Evolutionary conservation across 495 filamentous ascomycete genomes (phyloP).

Genomic region (Amorphotheca resinae): DNA sequence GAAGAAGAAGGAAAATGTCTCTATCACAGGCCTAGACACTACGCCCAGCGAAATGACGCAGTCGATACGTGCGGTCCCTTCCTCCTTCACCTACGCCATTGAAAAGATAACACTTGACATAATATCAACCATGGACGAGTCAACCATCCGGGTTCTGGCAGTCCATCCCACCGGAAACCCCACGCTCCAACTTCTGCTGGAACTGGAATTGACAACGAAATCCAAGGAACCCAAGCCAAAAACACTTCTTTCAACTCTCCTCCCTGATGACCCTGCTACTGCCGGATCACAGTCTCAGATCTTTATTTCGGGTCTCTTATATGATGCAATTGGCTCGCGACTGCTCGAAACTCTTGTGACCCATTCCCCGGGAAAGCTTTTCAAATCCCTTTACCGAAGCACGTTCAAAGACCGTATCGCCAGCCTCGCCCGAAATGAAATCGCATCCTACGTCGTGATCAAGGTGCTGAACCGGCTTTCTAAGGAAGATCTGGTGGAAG

Average conservation of each 20-base stretch:
- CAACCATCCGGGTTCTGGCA: slow-evolving; percentile 65
- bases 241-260: slow-evolving; percentile 46
- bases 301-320: slow-evolving; percentile 78
- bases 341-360: slow-evolving; percentile 75
- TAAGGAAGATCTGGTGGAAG: slow-evolving; percentile 67
- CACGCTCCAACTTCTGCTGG: slow-evolving; percentile 72
- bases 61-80: slow-evolving; percentile 50
- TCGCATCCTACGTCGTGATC: slow-evolving; percentile 73
- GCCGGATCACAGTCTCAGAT: slow-evolving; percentile 44
- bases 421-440: slow-evolving; percentile 72
- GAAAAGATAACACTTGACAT: slow-evolving; percentile 69
- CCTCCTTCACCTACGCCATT: slow-evolving; percentile 59
- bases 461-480: slow-evolving; percentile 68
- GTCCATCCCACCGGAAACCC: slow-evolving; percentile 84
- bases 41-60: slow-evolving; percentile 25
- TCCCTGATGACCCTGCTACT: slow-evolving; percentile 50
- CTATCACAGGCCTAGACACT: slow-evolving; percentile 29
- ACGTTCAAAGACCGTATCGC: slow-evolving; percentile 65
- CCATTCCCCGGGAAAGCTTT: slow-evolving; percentile 70
- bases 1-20: slow-evolving; percentile 78
- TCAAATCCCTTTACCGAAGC: slow-evolving; percentile 68
- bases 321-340: slow-evolving; percentile 79
- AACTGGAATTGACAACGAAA: slow-evolving; percentile 62
- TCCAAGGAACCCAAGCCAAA: slow-evolving; percentile 16
- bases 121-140: slow-evolving; percentile 54